Conservation (phyloP, 164 flowering plant species). For the Piper longum region DNA sequence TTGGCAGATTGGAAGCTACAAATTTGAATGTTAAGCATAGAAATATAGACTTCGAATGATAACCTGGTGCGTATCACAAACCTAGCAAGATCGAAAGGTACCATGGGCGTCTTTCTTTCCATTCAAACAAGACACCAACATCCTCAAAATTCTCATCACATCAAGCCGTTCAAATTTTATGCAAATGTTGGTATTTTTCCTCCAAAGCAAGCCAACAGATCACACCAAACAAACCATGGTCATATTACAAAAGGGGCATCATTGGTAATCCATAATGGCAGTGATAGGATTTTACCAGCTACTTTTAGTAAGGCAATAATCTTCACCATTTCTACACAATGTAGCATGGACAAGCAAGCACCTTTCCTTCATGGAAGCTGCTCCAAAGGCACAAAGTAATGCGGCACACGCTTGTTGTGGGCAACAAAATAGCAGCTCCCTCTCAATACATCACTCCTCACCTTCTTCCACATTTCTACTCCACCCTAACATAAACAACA, state of each 20-base stretch:
- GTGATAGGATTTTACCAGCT: background rate
- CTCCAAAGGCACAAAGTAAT: background rate
- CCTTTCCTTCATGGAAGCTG: conserved; percentile 6
- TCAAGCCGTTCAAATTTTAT: background rate
- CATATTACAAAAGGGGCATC: background rate
- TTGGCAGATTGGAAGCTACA: background rate
- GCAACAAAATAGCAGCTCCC: background rate
- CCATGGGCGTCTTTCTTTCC: background rate
- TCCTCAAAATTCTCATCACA: background rate
- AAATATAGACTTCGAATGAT: background rate
- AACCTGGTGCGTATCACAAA: background rate
- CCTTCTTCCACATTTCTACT: conserved; percentile 1
- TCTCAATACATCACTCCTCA: background rate
- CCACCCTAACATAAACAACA: too few species aligned
- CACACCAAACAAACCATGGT: background rate
- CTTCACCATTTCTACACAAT: background rate
- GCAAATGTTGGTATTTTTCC: background rate
- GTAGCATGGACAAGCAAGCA: background rate
- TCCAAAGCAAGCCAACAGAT: background rate
- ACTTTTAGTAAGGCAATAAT: background rate
- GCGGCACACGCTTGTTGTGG: background rate
- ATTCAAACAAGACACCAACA: background rate
- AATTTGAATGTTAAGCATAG: background rate
- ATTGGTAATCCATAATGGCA: background rate
- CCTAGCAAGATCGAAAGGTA: background rate